Conservation (phyloP, 371 early-diverging fungal genomes). For the Coemansia sp. region DNA sequence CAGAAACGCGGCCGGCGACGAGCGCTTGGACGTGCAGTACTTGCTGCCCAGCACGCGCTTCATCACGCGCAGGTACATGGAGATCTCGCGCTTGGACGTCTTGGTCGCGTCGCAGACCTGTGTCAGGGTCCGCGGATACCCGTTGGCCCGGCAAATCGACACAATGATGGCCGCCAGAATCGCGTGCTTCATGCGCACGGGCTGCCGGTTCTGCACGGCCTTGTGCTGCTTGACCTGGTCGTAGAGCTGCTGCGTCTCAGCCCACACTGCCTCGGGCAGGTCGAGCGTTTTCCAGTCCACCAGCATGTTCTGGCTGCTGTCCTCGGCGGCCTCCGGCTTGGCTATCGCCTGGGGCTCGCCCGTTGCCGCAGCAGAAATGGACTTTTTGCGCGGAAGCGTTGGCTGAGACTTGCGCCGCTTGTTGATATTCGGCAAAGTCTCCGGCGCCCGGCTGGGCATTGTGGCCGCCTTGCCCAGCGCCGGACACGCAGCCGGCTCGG, state of each 20-base stretch:
- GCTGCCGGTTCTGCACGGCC: constrained; percentile 62
- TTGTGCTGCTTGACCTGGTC: constrained; percentile 57
- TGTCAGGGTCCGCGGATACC: constrained; percentile 58
- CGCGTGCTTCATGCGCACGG: constrained; percentile 58
- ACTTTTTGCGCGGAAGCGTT: too few relatives aligned
- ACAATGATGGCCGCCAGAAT: constrained; percentile 60
- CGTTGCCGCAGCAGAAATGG: too few relatives aligned
- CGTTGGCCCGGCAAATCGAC: constrained; percentile 56
- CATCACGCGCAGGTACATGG: constrained; percentile 60
- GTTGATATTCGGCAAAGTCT: too few relatives aligned
- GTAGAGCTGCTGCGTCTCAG: constrained; percentile 55
- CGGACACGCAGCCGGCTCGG: too few relatives aligned
- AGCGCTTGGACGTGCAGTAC: constrained; percentile 34
- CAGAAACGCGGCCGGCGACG: constrained; percentile 44
- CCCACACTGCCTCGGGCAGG: constrained; percentile 49
- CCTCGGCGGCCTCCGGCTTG: not conserved
- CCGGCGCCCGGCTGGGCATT: too few relatives aligned
- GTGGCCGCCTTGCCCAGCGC: too few relatives aligned
- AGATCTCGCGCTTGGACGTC: constrained; percentile 59
- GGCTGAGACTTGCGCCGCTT: too few relatives aligned
- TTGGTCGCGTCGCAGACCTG: constrained; percentile 60
- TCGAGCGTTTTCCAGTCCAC: constrained; percentile 37
- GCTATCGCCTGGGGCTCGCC: not conserved
- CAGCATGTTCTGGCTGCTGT: not conserved
- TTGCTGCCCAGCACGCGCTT: constrained; percentile 53